Percentiles rank a stretch among this genome's conserved stretches.
These are phyloP conservation scores for Pelagomonas calceolata DNA, from an alignment of 108 stramenopile genomes.

Conservation along the genomic window DNA sequence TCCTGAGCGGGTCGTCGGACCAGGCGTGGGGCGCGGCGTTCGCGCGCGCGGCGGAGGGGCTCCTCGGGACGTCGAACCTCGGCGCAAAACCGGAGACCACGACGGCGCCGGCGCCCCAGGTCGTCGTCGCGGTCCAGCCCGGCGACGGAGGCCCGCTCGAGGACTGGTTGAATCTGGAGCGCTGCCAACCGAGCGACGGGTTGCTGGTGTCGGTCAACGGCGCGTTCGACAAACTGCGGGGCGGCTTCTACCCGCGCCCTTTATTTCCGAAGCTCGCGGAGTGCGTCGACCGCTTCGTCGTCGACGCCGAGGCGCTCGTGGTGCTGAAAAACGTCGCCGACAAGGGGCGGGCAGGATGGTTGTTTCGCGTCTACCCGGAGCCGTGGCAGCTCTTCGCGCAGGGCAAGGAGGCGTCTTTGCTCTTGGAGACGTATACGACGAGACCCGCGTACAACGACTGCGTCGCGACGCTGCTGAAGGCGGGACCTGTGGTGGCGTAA, in stretches of 20 bases:
- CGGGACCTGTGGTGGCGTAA: neutral
- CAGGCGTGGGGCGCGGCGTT: neutral
- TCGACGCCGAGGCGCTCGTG: constrained; percentile 49
- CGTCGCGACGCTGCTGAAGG: neutral
- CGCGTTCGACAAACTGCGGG: constrained; percentile 70
- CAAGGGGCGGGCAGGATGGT: constrained; percentile 58
- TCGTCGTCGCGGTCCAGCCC: constrained; percentile 57
- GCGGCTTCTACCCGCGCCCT: constrained; percentile 59
- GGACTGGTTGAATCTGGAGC: constrained; percentile 73
- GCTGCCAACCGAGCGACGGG: constrained; percentile 4
- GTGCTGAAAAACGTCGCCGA: constrained; percentile 59
- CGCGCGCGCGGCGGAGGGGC: neutral
- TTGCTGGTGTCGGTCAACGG: constrained; percentile 61
- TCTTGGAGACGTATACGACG: neutral
- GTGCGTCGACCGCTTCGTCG: constrained; percentile 57
- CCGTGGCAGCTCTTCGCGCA: constrained; percentile 1
- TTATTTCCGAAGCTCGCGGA: constrained; percentile 67
- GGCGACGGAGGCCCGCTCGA: constrained; percentile 78
- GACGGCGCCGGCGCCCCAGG: neutral
- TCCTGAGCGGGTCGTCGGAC: neutral
- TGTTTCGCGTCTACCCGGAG: constrained; percentile 30
- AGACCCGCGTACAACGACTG: neutral
- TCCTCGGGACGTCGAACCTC: neutral
- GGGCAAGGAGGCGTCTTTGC: neutral
- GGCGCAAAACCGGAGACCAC: neutral